Percentiles rank a stretch among this genome's conserved stretches.
phyloP scores from a whole-genome alignment of 352 stramenopile genomes.

The Elongisporangium prolatum region DNA sequence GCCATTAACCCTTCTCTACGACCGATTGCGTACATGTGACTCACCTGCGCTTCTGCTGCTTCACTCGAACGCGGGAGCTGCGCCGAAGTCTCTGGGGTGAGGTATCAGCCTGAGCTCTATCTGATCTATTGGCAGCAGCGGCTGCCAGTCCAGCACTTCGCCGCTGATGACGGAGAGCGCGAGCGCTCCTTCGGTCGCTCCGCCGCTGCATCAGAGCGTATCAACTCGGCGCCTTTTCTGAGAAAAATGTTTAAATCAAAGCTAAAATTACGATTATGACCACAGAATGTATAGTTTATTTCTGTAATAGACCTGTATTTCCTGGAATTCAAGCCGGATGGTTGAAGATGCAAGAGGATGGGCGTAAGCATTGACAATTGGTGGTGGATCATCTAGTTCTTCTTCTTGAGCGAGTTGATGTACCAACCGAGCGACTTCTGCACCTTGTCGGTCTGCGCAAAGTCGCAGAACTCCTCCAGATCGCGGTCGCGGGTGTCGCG shows the following conservation, averaged over 20 bases:
- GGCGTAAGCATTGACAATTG: too few relatives aligned
- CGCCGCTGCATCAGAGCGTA: not conserved
- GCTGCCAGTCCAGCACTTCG: not conserved
- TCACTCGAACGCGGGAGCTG: not conserved
- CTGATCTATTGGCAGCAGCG: not conserved
- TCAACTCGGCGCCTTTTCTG: not conserved
- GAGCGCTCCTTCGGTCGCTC: not conserved
- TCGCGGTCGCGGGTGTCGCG: conserved; percentile 46
- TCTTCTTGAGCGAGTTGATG: conserved; percentile 77
- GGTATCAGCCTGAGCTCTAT: not conserved
- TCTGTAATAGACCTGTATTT: not conserved
- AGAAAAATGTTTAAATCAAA: not conserved
- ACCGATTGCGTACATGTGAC: too few relatives aligned
- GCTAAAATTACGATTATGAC: not conserved
- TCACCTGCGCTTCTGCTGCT: not conserved
- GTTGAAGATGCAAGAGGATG: not conserved
- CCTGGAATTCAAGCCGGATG: not conserved
- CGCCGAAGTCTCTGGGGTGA: not conserved
- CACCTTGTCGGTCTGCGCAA: conserved; percentile 76
- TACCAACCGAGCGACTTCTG: conserved; percentile 80
- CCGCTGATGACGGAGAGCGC: not conserved
- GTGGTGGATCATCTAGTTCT: conserved; percentile 17
- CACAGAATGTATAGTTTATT: not conserved
- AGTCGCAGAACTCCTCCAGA: conserved; percentile 63
- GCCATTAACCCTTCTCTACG: too few relatives aligned